phyloP scores from a whole-genome alignment of 2,329 filamentous ascomycete genomes.

The Colletotrichum sp. region DNA sequence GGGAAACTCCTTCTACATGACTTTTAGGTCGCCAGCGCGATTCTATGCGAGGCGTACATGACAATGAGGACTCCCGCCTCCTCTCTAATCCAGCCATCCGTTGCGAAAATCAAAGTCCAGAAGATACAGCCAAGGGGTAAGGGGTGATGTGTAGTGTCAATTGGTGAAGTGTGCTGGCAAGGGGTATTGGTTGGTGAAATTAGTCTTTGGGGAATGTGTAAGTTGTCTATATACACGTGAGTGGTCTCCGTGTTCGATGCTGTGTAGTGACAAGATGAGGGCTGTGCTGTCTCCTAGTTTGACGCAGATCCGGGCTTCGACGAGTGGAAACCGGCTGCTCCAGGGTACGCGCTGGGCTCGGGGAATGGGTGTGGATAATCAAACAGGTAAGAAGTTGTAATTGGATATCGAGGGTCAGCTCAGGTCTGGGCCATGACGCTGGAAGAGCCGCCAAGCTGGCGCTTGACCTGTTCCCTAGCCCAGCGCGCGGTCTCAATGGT shows the following conservation, averaged over 20 bases:
- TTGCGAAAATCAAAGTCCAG: slow-evolving; percentile 21
- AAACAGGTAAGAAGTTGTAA: slow-evolving; percentile 14
- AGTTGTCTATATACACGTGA: slow-evolving; percentile 24
- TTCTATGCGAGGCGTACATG: slow-evolving; percentile 24
- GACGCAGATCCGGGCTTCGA: slow-evolving; percentile 18
- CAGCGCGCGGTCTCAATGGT: slow-evolving; percentile 96
- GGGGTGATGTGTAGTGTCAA: slow-evolving; percentile 15
- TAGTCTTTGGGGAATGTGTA: slow-evolving; percentile 20
- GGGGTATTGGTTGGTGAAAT: slow-evolving; percentile 23
- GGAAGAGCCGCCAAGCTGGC: slow-evolving; percentile 68
- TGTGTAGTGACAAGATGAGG: slow-evolving; percentile 21
- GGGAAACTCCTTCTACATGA: slow-evolving; percentile 26
- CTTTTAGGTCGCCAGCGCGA: slow-evolving; percentile 21
- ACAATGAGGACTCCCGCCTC: slow-evolving; percentile 20
- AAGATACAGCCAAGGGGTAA: slow-evolving; percentile 23
- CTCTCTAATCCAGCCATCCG: slow-evolving; percentile 23
- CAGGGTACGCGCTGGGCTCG: slow-evolving; percentile 12
- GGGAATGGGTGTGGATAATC: slow-evolving; percentile 12
- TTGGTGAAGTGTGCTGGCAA: slow-evolving; percentile 14
- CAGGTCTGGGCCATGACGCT: slow-evolving; percentile 58
- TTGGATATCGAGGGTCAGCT: slow-evolving; percentile 5
- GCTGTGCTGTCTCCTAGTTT: slow-evolving; percentile 20
- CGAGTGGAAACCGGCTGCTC: slow-evolving; percentile 18
- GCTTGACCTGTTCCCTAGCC: slow-evolving; percentile 97
- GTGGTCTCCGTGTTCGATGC: slow-evolving; percentile 19